Base-by-base conservation (phyloP, 2,329 filamentous ascomycete species). In the Paracoccidioides brasiliensis region DNA sequence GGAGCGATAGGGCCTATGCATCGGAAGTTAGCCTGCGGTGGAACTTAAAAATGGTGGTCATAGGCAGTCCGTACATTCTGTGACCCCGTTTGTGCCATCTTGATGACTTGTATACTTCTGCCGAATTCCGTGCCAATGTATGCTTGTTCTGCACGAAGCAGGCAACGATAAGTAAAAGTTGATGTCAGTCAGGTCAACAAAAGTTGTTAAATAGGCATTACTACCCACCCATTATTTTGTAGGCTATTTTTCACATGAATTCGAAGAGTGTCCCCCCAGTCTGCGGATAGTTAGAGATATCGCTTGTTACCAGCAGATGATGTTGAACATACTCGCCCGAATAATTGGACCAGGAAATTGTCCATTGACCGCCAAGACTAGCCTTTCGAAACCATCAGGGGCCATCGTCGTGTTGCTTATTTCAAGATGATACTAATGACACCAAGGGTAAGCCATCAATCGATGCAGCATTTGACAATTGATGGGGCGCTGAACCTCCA, bases 271-370 rank as follows among this genome's bases (percentile, higher is more conserved):
- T 84, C 81, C 42, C 80, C 81, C 80, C 80, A 83, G 66, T 83
- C 54, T 55, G 32, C 12, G 15, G 38, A 32, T 35, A 10, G 46
- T 55, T 32, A 42, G 50, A n/a, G 15, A 35, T n/a, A 32, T 32
- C 33, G 10, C 28, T 30, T 7, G 5, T 4, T 14, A 28, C 30
- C 9, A 8, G 41, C 4, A 42, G 45, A 42, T 22, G 10, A n/a
- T 9, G 15, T 33, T 8, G 46, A 22, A 52, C 54, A 42, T 51
- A 55, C 54, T 77, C 15, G 79, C 83, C 57, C 78, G 76, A 54
- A 90, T 80, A 12, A 77, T 73, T 1, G 85, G 86, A 0, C 83
- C 86, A 0, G 85, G 85, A 58, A 80, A 84, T 45, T 80, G 76
- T 7, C 79, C 80, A 64, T 86, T 85, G 64, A 86, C 72, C 35